phyloP scores from a whole-genome alignment of 257 asterid genomes.

The Jaltomata sinuosa region DNA sequence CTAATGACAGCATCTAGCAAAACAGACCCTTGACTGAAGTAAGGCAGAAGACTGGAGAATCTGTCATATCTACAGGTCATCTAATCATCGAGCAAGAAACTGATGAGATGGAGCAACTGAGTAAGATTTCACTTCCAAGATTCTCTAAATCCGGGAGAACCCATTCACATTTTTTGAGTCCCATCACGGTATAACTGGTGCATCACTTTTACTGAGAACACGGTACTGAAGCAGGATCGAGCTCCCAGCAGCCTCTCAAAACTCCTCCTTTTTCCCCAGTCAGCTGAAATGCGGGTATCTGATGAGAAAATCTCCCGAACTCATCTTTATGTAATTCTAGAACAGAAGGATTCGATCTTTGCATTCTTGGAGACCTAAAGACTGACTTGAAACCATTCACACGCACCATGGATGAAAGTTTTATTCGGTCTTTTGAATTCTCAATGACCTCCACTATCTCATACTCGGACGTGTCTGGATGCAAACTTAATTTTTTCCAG shows the following conservation, averaged over 20 bases:
- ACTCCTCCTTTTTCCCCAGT: constrained; percentile 11
- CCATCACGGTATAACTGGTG: not conserved
- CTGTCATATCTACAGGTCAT: not conserved
- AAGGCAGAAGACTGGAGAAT: not conserved
- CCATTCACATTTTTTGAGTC: not conserved
- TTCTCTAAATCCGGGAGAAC: not conserved
- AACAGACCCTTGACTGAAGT: not conserved
- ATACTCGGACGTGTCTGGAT: constrained; percentile 9
- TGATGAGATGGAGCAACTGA: not conserved
- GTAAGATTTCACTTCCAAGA: not conserved
- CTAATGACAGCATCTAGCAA: not conserved
- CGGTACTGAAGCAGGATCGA: constrained; percentile 23
- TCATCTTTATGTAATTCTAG: constrained; percentile 7
- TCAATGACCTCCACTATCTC: constrained; percentile 16
- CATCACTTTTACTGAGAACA: not conserved
- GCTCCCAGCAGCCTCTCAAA: constrained; percentile 19
- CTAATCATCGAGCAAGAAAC: not conserved
- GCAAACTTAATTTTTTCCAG: constrained; percentile 4
- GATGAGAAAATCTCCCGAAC: constrained; percentile 20
- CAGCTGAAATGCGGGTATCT: constrained; percentile 17
- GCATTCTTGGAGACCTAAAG: constrained; percentile 8
- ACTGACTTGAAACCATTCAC: constrained; percentile 8
- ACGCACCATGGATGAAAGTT: constrained; percentile 10
- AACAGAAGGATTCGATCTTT: not conserved
- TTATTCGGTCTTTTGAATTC: not conserved